Evolutionary conservation across 2,329 filamentous ascomycete species (phyloP).

Genomic region (Pseudopyricularia cyperi): DNA sequence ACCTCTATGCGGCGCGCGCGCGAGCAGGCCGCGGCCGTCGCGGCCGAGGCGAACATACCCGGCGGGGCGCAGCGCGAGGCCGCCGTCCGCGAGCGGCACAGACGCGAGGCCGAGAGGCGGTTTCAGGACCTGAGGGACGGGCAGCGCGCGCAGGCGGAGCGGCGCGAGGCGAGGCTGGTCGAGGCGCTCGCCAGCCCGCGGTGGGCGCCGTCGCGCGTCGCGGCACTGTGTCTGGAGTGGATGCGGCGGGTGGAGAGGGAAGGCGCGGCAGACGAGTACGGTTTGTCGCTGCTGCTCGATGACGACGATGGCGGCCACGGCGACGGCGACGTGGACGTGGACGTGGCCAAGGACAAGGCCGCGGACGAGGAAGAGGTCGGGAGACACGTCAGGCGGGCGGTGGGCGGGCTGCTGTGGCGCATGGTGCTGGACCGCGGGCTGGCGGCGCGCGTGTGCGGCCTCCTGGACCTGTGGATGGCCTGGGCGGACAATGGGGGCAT

Average conservation of each 20-base stretch:
- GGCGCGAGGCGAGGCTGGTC: slow-evolving; percentile 28
- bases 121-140: slow-evolving; percentile 33
- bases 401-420: slow-evolving; percentile 32
- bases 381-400: slow-evolving; percentile 20
- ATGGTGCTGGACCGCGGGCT: slow-evolving; percentile 38
- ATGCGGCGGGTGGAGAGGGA: slow-evolving; percentile 17
- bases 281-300: neutral
- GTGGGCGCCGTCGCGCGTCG: slow-evolving; percentile 35
- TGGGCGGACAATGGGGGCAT: slow-evolving; percentile 45
- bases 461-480: slow-evolving; percentile 38
- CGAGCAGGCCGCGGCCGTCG: slow-evolving; percentile 27
- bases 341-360: too few species aligned
- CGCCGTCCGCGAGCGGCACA: slow-evolving; percentile 26
- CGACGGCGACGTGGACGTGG: neutral
- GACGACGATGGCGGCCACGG: neutral
- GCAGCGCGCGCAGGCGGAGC: slow-evolving; percentile 22
- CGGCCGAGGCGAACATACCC: slow-evolving; percentile 29
- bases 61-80: slow-evolving; percentile 23
- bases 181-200: slow-evolving; percentile 41
- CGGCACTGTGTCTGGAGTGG: slow-evolving; percentile 30
- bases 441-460: slow-evolving; percentile 22
- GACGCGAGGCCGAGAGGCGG: slow-evolving; percentile 27
- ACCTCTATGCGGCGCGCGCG: slow-evolving; percentile 18
- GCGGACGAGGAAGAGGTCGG: neutral
- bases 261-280: slow-evolving; percentile 6